Evolutionary conservation across 140 eudicot genomes (phyloP).

Genomic region (Oenanthe javanica): DNA sequence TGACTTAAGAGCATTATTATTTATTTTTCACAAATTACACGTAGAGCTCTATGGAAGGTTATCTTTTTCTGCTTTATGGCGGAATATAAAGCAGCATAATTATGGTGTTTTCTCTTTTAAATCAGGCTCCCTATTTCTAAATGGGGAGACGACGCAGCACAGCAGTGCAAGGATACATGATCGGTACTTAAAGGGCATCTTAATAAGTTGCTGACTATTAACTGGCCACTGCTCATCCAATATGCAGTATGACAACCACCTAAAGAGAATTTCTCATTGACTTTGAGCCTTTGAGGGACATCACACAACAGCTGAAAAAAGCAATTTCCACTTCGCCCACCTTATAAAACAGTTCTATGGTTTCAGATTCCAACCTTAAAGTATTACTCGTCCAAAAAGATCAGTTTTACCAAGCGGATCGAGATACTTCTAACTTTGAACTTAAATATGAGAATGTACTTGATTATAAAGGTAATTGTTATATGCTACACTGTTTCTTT

Average conservation of each 20-base stretch:
- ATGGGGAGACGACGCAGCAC: not conserved
- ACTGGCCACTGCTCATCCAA: not conserved
- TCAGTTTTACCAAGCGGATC: not conserved
- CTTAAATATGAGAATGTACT: not conserved
- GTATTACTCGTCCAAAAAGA: not conserved
- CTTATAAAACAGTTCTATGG: constrained; percentile 3
- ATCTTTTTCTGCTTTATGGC: not conserved
- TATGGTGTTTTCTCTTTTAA: not conserved
- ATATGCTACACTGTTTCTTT: not conserved
- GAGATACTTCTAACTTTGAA: not conserved
- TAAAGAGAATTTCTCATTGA: not conserved
- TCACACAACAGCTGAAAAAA: not conserved
- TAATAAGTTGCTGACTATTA: not conserved
- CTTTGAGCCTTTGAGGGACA: not conserved
- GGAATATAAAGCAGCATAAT: not conserved
- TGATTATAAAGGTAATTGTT: not conserved
- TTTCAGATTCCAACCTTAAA: constrained; percentile 8
- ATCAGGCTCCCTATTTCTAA: not conserved
- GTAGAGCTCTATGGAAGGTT: not conserved
- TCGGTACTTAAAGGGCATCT: not conserved
- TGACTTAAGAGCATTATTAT: not conserved
- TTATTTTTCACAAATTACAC: not conserved
- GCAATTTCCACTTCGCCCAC: constrained; percentile 8
- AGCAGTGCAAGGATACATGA: not conserved
- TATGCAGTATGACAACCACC: not conserved